Evolutionary conservation across 2,329 filamentous ascomycete genomes (phyloP).

Genomic region (Paracamarosporium sp.): DNA sequence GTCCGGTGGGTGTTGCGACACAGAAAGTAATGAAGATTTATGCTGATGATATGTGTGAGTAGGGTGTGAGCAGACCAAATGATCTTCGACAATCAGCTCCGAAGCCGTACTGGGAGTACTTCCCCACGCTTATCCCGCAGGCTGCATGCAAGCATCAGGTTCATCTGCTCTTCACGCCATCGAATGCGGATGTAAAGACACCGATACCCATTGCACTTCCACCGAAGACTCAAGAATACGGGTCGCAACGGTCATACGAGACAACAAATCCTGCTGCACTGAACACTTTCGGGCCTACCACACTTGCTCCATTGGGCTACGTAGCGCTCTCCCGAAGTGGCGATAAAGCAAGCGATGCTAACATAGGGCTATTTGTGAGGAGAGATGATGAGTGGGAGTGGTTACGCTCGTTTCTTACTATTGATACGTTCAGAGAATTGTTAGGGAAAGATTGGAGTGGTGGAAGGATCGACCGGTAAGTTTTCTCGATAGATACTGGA

Average conservation of each 20-base stretch:
- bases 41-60: background rate
- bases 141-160: conserved; percentile 17
- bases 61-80: conserved; percentile 21
- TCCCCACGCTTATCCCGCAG: conserved; percentile 24
- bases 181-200: background rate
- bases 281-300: conserved; percentile 37
- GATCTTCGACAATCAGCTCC: conserved; percentile 21
- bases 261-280: conserved; percentile 28
- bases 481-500: background rate
- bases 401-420: conserved; percentile 49
- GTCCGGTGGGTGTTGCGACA: conserved; percentile 14
- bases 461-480: background rate
- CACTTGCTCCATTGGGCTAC: conserved; percentile 41
- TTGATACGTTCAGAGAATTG: conserved; percentile 13
- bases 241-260: conserved; percentile 28
- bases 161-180: conserved; percentile 16
- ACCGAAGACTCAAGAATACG: conserved; percentile 12
- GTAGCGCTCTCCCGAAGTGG: conserved; percentile 25
- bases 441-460: conserved; percentile 9
- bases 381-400: conserved; percentile 50
- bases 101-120: conserved; percentile 28
- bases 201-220: conserved; percentile 16
- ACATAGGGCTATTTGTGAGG: conserved; percentile 24
- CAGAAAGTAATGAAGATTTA: too few relatives aligned
- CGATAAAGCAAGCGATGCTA: conserved; percentile 20